Conservation (phyloP, 2,329 filamentous ascomycete genomes). For the Ambrosiella cleistominuta region DNA sequence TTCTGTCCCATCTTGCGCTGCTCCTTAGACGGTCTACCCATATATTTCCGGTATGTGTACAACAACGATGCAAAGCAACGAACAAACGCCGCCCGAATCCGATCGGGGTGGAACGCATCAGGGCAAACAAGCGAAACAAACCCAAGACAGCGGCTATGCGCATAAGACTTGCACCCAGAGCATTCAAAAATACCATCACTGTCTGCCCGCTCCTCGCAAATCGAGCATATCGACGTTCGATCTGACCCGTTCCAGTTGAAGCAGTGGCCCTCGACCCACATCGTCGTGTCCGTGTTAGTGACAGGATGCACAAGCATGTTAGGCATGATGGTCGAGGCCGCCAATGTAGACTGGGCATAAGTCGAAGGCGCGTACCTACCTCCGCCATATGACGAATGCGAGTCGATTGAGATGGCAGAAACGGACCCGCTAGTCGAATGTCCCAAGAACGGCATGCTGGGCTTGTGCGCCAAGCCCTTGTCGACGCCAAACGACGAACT, state of each 20-base stretch:
- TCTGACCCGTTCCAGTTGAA: slow-evolving; percentile 47
- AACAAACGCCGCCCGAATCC: slow-evolving; percentile 45
- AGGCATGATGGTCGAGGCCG: slow-evolving; percentile 74
- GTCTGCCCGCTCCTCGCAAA: slow-evolving; percentile 60
- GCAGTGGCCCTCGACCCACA: slow-evolving; percentile 76
- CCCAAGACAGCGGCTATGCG: slow-evolving; percentile 43
- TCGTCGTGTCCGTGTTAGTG: slow-evolving; percentile 56
- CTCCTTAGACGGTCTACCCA: slow-evolving; percentile 40
- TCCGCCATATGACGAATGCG: slow-evolving; percentile 52
- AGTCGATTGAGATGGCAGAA: slow-evolving; percentile 42
- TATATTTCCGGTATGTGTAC: slow-evolving; percentile 47
- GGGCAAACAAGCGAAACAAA: slow-evolving; percentile 47
- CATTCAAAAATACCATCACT: slow-evolving; percentile 62
- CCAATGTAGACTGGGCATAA: slow-evolving; percentile 71
- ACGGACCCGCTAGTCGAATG: slow-evolving; percentile 42
- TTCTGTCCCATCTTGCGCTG: slow-evolving; percentile 43
- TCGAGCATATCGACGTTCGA: slow-evolving; percentile 42
- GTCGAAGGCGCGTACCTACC: slow-evolving; percentile 62
- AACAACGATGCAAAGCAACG: slow-evolving; percentile 47
- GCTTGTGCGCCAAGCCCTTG: slow-evolving; percentile 49
- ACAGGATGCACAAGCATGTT: slow-evolving; percentile 67
- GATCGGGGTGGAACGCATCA: slow-evolving; percentile 42
- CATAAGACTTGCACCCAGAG: slow-evolving; percentile 40
- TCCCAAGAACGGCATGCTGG: slow-evolving; percentile 56
- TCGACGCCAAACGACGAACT: slow-evolving; percentile 87